Base-by-base conservation (phyloP, 2,329 filamentous ascomycete genomes). In the Calonectria crousiana region DNA sequence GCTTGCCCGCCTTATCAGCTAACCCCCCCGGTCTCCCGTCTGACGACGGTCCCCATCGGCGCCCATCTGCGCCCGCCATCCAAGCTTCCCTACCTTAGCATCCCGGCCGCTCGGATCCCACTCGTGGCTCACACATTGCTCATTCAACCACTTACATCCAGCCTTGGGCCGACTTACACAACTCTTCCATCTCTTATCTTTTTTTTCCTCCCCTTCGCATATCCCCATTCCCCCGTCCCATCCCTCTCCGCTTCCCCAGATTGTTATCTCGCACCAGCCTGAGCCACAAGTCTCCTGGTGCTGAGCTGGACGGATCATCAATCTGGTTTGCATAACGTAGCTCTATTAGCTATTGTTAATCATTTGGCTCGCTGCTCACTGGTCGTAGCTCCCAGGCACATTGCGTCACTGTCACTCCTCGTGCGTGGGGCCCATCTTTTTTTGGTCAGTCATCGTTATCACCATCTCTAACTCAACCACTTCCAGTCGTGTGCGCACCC, bases 21-120 rank as follows among this genome's bases (percentile, higher is more conserved):
- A 79, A 75, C 67, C 76, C 71, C 44, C 75, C 78, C 78, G 75
- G 78, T 74, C 77, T 78, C 75, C 73, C 68, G 71, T 76, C 68
- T 74, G 77, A 78, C 74, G 75, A 78, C 76, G 60, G 73, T 77
- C 78, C 68, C 74, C 79, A 81, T 80, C 79, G 71, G 79, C 79
- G 79, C 77, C 76, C 81, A 77, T 81, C 80, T 81, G 78, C 79
- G 79, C 78, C 82, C 76, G 77, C 77, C 78, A 80, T 76, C 79
- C 72, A 74, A 71, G 56, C 75, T 78, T 78, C 78, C 72, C 60
- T 77, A 74, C 78, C 75, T 76, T 80, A 76, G 76, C 73, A 79
- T 79, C 78, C 78, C 77, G 76, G 77, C 77, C 79, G 78, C 76
- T 79, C 73, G 79, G 77, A 81, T 81, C 78, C 78, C 78, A 81